These are phyloP conservation scores for Leptodermis oblonga DNA, from an alignment of 257 asterid species.

Conservation along the genomic window DNA sequence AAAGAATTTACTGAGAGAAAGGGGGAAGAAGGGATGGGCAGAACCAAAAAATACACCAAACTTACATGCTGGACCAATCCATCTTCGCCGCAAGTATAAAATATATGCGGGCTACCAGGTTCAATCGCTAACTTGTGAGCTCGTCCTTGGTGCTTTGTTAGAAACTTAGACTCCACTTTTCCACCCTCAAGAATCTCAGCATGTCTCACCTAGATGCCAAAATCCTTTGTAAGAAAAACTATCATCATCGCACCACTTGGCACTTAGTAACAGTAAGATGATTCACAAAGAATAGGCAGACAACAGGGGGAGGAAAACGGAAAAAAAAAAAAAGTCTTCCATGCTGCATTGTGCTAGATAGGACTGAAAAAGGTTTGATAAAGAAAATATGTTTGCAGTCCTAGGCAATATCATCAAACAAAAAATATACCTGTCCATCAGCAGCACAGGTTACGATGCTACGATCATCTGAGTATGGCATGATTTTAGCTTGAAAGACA, in stretches of 20 bases:
- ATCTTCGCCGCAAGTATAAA: constrained; percentile 92
- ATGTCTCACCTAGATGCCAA: constrained; percentile 55
- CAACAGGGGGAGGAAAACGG: background rate
- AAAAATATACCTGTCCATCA: constrained; percentile 76
- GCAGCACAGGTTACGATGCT: constrained; percentile 91
- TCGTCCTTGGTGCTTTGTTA: constrained; percentile 60
- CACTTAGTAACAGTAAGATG: background rate
- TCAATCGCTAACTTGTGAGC: constrained; percentile 83
- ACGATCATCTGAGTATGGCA: constrained; percentile 80
- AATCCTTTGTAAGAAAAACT: constrained; percentile 2
- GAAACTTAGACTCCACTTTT: constrained; percentile 55
- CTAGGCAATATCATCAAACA: constrained; percentile 4
- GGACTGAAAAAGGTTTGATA: background rate
- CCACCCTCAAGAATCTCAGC: constrained; percentile 66
- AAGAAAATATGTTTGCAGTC: background rate
- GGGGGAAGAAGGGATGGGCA: background rate
- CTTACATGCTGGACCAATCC: constrained; percentile 92
- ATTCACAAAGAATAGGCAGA: background rate
- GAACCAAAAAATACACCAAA: background rate
- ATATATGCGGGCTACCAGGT: constrained; percentile 79
- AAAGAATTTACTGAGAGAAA: background rate
- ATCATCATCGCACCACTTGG: background rate
- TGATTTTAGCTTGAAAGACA: constrained; percentile 84
- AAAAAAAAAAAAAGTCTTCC: background rate
- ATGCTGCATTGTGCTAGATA: background rate